Percentiles rank a stretch among this genome's conserved stretches.
Evolutionary conservation across 306 rosid genomes (phyloP).

Genomic region (Abrus pulchellus): DNA sequence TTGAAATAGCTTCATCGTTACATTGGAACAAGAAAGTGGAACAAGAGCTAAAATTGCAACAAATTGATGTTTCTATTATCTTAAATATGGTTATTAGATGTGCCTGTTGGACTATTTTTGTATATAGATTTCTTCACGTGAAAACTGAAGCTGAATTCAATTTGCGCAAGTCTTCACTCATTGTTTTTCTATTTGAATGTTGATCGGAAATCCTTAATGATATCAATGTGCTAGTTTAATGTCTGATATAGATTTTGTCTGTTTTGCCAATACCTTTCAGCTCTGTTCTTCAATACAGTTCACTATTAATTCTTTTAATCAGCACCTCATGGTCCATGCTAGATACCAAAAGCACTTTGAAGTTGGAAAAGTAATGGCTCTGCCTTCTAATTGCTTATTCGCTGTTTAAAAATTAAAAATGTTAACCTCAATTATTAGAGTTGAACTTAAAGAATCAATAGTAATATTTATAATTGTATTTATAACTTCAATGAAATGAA

Average conservation of each 20-base stretch:
- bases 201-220: conserved; percentile 18
- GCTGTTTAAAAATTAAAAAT: no score
- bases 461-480: no score
- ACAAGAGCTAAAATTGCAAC: conserved; percentile 26
- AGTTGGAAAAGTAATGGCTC: neutral
- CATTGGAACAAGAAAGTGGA: conserved; percentile 18
- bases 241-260: conserved; percentile 1
- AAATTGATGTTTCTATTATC: conserved; percentile 9
- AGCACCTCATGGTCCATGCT: neutral
- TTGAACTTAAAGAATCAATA: no score
- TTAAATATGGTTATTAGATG: conserved; percentile 6
- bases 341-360: neutral
- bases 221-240: conserved; percentile 18
- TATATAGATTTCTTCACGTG: conserved; percentile 39
- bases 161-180: conserved; percentile 35
- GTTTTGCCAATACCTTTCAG: neutral
- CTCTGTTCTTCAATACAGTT: conserved; percentile 12
- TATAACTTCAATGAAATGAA: no score
- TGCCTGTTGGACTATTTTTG: conserved; percentile 41
- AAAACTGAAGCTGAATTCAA: conserved; percentile 42
- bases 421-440: no score
- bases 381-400: neutral
- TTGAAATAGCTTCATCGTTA: conserved; percentile 32
- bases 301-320: neutral
- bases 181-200: conserved; percentile 43